phyloP scores from a whole-genome alignment of 805 yeast species.

The Diddensiella caesifluorescens region DNA sequence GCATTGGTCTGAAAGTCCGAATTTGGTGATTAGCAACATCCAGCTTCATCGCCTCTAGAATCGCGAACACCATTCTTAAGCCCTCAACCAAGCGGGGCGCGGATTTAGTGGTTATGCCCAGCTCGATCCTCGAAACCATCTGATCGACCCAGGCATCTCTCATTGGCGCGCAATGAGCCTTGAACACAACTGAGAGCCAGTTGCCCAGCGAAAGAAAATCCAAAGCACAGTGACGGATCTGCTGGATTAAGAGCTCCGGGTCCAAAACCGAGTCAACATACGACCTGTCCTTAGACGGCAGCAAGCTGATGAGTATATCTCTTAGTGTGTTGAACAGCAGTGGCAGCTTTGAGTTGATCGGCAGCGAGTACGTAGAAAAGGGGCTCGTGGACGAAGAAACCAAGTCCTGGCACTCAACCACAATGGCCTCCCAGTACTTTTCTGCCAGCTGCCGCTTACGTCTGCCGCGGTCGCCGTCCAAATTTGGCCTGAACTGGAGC shows the following conservation, averaged over 20 bases:
- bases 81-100: conserved; percentile 59
- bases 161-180: conserved; percentile 94
- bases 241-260: conserved; percentile 69
- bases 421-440: conserved; percentile 77
- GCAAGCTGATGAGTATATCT: conserved; percentile 65
- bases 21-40: conserved; percentile 96
- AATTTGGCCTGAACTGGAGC: conserved; percentile 82
- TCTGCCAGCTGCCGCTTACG: conserved; percentile 72
- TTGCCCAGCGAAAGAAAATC: conserved; percentile 64
- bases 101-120: conserved; percentile 41
- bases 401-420: conserved; percentile 52
- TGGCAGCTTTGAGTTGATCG: conserved; percentile 45
- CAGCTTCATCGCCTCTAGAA: conserved; percentile 88
- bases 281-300: conserved; percentile 70
- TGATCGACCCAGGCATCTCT: conserved; percentile 84
- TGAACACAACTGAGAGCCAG: conserved; percentile 74
- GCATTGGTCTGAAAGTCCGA: conserved; percentile 72
- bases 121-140: conserved; percentile 57
- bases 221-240: conserved; percentile 56
- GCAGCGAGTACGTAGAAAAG: conserved; percentile 8
- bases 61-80: conserved; percentile 67
- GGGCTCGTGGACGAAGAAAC: conserved; percentile 9
- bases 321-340: conserved; percentile 71
- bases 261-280: conserved; percentile 70
- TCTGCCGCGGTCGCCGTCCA: conserved; percentile 86